phyloP scores from a whole-genome alignment of 768 basidiomycete genomes.

The Lenzites betulinus region DNA sequence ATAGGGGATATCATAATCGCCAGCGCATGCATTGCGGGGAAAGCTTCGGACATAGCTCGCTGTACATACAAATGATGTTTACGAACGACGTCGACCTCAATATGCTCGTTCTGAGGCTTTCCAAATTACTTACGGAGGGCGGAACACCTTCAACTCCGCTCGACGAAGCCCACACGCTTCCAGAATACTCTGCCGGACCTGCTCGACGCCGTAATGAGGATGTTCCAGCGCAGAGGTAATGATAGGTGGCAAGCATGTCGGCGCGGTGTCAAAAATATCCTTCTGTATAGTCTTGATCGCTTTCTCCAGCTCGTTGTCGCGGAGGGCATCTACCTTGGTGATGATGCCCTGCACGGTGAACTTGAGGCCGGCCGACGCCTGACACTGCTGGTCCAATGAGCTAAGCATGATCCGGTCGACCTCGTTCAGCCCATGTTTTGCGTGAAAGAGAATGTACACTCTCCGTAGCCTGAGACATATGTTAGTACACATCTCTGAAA shows the following conservation, averaged over 20 bases:
- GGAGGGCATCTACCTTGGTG: conserved; percentile 66
- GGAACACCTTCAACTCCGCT: conserved; percentile 13
- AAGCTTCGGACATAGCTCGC: conserved; percentile 5
- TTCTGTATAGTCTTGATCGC: conserved; percentile 46
- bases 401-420: conserved; percentile 64
- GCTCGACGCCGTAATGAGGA: conserved; percentile 56
- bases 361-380: conserved; percentile 38
- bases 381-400: conserved; percentile 44
- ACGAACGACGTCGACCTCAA: too few species aligned
- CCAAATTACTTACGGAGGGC: background rate
- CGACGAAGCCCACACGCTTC: conserved; percentile 54
- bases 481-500: background rate
- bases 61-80: background rate
- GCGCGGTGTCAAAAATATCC: conserved; percentile 53
- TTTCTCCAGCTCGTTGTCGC: conserved; percentile 30
- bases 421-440: conserved; percentile 59
- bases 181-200: conserved; percentile 56
- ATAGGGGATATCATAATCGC: background rate
- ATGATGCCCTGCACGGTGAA: conserved; percentile 73
- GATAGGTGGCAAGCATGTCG: conserved; percentile 68
- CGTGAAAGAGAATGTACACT: conserved; percentile 72
- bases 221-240: conserved; percentile 55
- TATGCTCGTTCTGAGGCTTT: too few species aligned
- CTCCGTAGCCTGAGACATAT: conserved; percentile 55
- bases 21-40: background rate